Evolutionary conservation across 2,329 filamentous ascomycete genomes (phyloP).

Genomic region (Aspergillus floridensis): DNA sequence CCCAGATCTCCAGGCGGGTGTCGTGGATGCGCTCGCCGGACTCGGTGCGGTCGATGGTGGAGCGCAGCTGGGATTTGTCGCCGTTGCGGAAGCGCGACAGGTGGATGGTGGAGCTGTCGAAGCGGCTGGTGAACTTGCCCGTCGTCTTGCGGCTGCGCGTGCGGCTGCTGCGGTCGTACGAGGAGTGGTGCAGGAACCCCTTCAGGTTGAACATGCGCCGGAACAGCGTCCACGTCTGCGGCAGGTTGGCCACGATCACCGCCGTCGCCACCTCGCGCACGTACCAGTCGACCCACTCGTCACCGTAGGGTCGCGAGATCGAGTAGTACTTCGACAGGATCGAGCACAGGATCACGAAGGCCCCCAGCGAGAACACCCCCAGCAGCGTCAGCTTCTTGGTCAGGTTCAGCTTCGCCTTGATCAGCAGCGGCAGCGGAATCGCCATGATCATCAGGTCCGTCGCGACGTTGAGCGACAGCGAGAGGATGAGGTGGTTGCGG

Average conservation of each 20-base stretch:
- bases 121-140: conserved; percentile 8
- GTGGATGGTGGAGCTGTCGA: conserved; percentile 13
- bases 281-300: conserved; percentile 60
- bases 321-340: conserved; percentile 62
- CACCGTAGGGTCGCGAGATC: conserved; percentile 56
- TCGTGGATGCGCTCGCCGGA: conserved; percentile 14
- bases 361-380: conserved; percentile 56
- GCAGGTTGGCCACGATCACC: conserved; percentile 60
- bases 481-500: conserved; percentile 49
- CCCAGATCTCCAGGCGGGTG: conserved; percentile 19
- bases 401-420: conserved; percentile 40
- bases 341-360: conserved; percentile 57
- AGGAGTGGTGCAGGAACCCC: conserved; percentile 28
- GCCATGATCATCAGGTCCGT: conserved; percentile 48
- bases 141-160: conserved; percentile 4
- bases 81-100: conserved; percentile 13
- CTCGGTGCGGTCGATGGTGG: conserved; percentile 6
- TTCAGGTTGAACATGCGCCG: conserved; percentile 45
- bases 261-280: conserved; percentile 59
- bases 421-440: conserved; percentile 48
- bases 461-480: conserved; percentile 49
- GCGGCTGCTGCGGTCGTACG: conserved; percentile 10
- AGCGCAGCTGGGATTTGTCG: conserved; percentile 9
- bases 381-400: conserved; percentile 54
- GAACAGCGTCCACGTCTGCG: conserved; percentile 58